Base-by-base conservation (phyloP, 1,284 basidiomycete genomes). In the Inonotus hispidus region DNA sequence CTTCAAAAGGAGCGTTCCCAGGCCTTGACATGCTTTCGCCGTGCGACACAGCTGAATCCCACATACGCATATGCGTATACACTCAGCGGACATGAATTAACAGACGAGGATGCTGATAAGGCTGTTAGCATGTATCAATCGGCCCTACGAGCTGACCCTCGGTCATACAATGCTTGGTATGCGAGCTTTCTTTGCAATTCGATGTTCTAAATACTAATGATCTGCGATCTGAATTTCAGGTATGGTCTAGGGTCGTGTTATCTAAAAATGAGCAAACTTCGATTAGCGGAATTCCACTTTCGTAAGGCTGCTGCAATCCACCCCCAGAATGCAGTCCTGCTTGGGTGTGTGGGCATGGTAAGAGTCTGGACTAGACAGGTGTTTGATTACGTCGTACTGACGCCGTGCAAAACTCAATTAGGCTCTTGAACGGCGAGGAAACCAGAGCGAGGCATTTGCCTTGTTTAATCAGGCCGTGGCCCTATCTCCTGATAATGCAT, bases 221-320 rank as follows among this genome's bases (percentile, higher is more conserved):
- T 54, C 55, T 55, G 43, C 46, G 52, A 59, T 63, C 53, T 53
- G 27, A 58, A 53, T 32, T 58, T 56, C 71, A 95, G 93, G 93
- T 98, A 97, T 75, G 95, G 95, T n/a, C 79, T 98, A 67, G 95
- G 95, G 59, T 90, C 91, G 54, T 95, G 93, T 71, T 98, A 96
- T 79, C 80, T 95, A 72, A 83, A 91, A 68, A 90, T 89, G 81
- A 95, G 90, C 75, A 95, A 95, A 77, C 78, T 90, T 65, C 85
- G 90, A 58, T 79, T 95, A 64, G 94, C 95, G 41, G 93, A 97
- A 72, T 97, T 95, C 76, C 94, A 97, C 75, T 97, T 93, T 77
- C 83, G 90, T 66, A 89, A 88, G 71, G 95, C 95, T 2, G 81
- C 87, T 38, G 84, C 91, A 68, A 95, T 98, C 71, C 93, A 97